These are phyloP conservation scores for Emericellopsis cladophorae DNA, from an alignment of 2,329 filamentous ascomycete species.

Conservation along the genomic window DNA sequence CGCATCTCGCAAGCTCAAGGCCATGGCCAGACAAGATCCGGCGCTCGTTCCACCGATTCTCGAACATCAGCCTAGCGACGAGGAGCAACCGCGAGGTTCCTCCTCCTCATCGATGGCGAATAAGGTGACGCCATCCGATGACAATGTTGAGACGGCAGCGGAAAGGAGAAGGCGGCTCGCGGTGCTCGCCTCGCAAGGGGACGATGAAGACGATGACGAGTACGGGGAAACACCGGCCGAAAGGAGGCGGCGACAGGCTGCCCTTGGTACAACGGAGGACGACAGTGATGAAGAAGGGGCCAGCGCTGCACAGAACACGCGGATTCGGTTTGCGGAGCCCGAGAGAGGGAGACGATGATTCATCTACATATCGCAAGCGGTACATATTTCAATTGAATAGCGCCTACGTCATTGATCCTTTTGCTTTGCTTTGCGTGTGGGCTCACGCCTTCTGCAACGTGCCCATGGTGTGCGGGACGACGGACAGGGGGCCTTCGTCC, in stretches of 20 bases:
- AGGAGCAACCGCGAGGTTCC: not conserved
- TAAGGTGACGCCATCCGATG: slow-evolving; percentile 7
- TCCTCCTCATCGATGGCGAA: slow-evolving; percentile 5
- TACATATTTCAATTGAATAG: no score
- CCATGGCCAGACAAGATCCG: slow-evolving; percentile 28
- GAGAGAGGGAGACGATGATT: slow-evolving; percentile 1
- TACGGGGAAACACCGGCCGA: slow-evolving; percentile 62
- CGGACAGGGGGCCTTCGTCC: slow-evolving; percentile 25
- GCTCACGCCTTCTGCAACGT: slow-evolving; percentile 30
- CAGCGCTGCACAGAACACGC: not conserved
- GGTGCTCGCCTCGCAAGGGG: slow-evolving; percentile 29
- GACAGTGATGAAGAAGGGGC: slow-evolving; percentile 39
- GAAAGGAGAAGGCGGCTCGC: slow-evolving; percentile 55
- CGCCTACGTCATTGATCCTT: no score
- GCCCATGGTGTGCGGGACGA: slow-evolving; percentile 35
- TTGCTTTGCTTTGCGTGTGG: no score
- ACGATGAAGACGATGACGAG: slow-evolving; percentile 21
- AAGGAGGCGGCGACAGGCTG: slow-evolving; percentile 59
- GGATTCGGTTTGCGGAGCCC: slow-evolving; percentile 3
- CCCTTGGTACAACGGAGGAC: slow-evolving; percentile 48
- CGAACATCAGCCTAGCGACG: slow-evolving; percentile 5
- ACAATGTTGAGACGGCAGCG: slow-evolving; percentile 50
- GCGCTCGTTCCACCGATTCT: slow-evolving; percentile 7
- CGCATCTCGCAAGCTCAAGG: slow-evolving; percentile 34
- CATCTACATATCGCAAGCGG: no score